Base-by-base conservation (phyloP, 768 basidiomycete genomes). In the Suillus paluster region DNA sequence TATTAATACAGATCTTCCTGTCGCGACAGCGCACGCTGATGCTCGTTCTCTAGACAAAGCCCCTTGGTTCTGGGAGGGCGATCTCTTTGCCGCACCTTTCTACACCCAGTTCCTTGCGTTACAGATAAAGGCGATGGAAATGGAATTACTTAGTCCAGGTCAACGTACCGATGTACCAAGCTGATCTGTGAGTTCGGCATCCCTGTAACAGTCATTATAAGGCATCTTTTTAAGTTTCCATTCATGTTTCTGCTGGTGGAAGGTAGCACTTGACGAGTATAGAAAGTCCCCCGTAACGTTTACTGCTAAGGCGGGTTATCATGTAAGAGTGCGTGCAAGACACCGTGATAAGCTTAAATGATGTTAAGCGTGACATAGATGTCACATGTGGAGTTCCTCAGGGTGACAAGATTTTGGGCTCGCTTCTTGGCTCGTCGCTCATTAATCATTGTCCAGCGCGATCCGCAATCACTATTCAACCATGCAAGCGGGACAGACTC, bases 401-500 rank as follows among this genome's bases (percentile, higher is more conserved):
- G 48, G 23, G 15, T 25, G 25, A 48, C 46, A 49, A 25, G 15
- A 49, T 49, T 49, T 49, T 49, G 49, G 23, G 27, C 27, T 30
- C 5, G 27, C 17, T 30, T 49, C 27, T 50, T 50, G 49, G 10
- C 30, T 30, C 30, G 30, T 50, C 19, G 53, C 53, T 38, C 53
- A 38, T n/a, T n/a, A n/a, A n/a, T n/a, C n/a, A n/a, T 19, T 36
- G 34, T 38, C 53, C 5, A 54, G 23, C 23, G 21, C 36, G 36
- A 38, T 54, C 53, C 53, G 9, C 15, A 38, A 23, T 5, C 15
- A 54, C 15, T 17, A 23, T 17, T 14, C 53, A 38, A 54, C 15
- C 73, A 74, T 30, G 68, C 73, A 52, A 72, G 66, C 53, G 11
- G 83, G 84, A 60, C 90, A 91, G 70, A 89, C 91, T 12, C 92